Evolutionary conservation across 2,329 filamentous ascomycete genomes (phyloP).

Genomic region (Lecanoromycetidae sp.): DNA sequence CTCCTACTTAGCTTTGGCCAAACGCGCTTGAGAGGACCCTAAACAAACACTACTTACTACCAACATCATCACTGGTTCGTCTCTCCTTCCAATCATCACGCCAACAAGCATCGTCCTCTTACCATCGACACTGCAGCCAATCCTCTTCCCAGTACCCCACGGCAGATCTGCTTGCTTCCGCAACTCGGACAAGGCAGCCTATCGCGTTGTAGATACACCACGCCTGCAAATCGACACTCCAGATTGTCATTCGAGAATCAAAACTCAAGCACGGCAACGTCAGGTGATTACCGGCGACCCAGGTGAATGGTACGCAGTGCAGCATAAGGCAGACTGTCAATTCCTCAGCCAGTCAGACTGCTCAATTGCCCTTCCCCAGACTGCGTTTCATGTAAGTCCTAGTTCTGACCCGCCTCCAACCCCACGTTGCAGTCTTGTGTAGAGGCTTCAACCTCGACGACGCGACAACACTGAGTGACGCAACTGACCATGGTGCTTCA

Average conservation of each 20-base stretch:
- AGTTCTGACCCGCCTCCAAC: too few relatives aligned
- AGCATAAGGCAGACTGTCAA: too few relatives aligned
- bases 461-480: background rate
- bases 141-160: background rate
- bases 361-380: background rate
- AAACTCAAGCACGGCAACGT: background rate
- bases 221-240: too few relatives aligned
- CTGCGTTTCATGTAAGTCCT: background rate
- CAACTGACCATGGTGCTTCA: slow-evolving; percentile 3
- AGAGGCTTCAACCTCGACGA: background rate
- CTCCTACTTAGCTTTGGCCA: background rate
- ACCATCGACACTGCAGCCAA: background rate
- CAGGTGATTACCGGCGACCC: slow-evolving; percentile 5
- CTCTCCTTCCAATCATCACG: slow-evolving; percentile 11
- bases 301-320: slow-evolving; percentile 2
- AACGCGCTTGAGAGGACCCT: background rate
- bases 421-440: background rate
- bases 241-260: background rate
- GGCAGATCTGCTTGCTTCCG: slow-evolving; percentile 9
- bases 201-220: slow-evolving; percentile 3
- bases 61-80: slow-evolving; percentile 10
- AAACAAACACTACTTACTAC: background rate
- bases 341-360: background rate
- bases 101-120: slow-evolving; percentile 6
- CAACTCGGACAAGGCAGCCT: slow-evolving; percentile 4